Evolutionary conservation across 805 yeast species (phyloP), one percentile per base, ranked within the genome.

Genomic region (Ogataea methylovora): DNA sequence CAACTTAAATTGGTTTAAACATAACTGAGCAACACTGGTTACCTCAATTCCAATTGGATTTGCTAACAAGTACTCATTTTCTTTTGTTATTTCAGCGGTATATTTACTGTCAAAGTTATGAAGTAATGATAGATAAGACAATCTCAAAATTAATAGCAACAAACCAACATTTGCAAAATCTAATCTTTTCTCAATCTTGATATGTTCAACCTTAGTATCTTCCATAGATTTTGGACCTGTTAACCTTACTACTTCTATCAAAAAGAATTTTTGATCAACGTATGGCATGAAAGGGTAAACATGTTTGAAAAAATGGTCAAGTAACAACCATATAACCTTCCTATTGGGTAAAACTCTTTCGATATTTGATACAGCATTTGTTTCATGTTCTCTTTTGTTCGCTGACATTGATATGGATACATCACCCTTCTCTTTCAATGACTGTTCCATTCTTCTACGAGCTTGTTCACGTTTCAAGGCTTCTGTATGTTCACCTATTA

Each of bases 1-100:
- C 20, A 76, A 38, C 30, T 68, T 69, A 51, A 76, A 76, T 41
- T 72, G 78, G 38, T 70, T 67, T 30, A 77, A 49, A 44, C 83
- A 76, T 40, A 63, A 50, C 38, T 71, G 71, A 0, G 82, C 79
- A 19, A 68, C 68, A 35, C 58, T 65, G 22, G 71, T 60, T 12
- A 56, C 60, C 16, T 66, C 66, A 26, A 62, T 52, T 13, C 66
- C 64, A 15, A 76, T 60, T 4, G 78, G 77, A 37, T 69, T 57
- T 2, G 53, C 45, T 33, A 71, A 43, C 13, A 77, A 52, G 44
- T 61, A 71, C 4, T 34, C 41, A 49, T 50, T 57, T 1, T 39
- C 44, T 8, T 40, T 58, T 45, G 49, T 54, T 43, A 36, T 45
- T 48, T 28, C 38, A 34, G 51, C 61, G 1, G 41, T 51, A 20